Base-by-base conservation (phyloP, 192 early-diverging fungal species). In the Linnemannia exigua region DNA sequence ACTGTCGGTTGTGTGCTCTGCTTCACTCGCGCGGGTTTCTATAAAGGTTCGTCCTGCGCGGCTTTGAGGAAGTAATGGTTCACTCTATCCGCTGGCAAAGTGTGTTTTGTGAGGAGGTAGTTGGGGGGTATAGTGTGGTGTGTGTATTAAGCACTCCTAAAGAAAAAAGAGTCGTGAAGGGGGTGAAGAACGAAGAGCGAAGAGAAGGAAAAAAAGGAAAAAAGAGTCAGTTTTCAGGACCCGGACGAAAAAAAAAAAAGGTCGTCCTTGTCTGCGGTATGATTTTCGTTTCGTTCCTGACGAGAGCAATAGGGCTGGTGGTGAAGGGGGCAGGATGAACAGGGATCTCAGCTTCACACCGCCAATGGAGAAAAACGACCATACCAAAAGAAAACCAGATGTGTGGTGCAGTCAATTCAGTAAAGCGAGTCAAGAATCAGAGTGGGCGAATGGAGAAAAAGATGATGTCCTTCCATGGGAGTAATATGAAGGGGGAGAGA, bases 11-110 rank as follows among this genome's bases (percentile, higher is more conserved):
- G 66, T 37, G 70, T 41, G 37, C 38, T 71, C 69, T 41, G 69
- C 35, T 35, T 70, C 70, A 71, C 70, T 71, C 70, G 70, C 70
- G 46, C 44, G 22, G 36, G 44, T 46, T 46, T 46, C 25, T 38
- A 69, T 69, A 17, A n/a, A 25, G 36, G 67, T 63, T 33, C 28
- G 28, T n/a, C 58, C 58, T 63, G 58, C 58, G 58, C 58, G 58
- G 58, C 25, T 63, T 63, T 63, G 28, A 63, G 19, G 17, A 17
- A 70, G 14, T 15, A 7, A 14, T 38, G 17, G 37, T 70, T 38
- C 36, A 38, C 36, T 70, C 36, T 70, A 41, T 70, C 33, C 38
- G 8, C 20, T 22, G 67, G 22, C 36, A 41, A 36, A 38, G 67
- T 69, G 36, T 33, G 22, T 20, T 38, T 69, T 22, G 70, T 38